Evolutionary conservation across 169 alveolate species (phyloP).

Genomic region (Eimeria maxima): DNA sequence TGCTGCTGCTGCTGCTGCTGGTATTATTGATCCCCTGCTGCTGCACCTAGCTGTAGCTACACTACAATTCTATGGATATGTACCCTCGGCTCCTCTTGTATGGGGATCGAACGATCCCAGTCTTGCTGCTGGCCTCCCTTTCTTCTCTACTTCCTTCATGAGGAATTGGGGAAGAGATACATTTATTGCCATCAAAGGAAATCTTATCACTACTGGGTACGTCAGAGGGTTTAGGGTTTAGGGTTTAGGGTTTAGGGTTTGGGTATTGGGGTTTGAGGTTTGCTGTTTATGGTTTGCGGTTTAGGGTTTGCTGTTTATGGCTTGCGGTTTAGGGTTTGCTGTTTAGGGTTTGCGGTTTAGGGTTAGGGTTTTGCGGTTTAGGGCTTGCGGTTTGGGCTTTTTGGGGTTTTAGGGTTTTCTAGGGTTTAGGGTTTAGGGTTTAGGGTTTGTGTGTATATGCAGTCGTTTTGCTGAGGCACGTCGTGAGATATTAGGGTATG

Average conservation of each 20-base stretch:
- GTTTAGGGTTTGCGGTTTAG: neutral
- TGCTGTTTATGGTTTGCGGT: too few relatives aligned
- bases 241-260: too few relatives aligned
- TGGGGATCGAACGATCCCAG: conserved; percentile 86
- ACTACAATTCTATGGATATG: conserved; percentile 88
- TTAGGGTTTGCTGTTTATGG: too few relatives aligned
- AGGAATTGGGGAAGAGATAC: conserved; percentile 99
- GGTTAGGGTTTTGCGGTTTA: neutral
- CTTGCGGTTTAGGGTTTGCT: neutral
- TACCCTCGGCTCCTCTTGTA: conserved; percentile 89
- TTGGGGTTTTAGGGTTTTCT: too few relatives aligned
- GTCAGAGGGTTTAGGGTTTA: neutral
- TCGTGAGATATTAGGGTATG: conserved; percentile 92
- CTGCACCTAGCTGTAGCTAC: conserved; percentile 82
- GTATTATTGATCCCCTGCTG: conserved; percentile 37
- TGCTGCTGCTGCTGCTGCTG: conserved; percentile 3
- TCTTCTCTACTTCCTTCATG: conserved; percentile 95
- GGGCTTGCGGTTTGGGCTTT: neutral
- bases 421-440: conserved; percentile 31
- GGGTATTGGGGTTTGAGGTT: too few relatives aligned
- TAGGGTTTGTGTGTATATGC: neutral
- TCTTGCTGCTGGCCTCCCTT: conserved; percentile 97
- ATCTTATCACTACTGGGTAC: conserved; percentile 89
- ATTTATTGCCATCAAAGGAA: conserved; percentile 95
- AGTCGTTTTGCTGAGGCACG: conserved; percentile 76